Conservation (phyloP, 1,139 yeast genomes). For the Candida sojae region DNA sequence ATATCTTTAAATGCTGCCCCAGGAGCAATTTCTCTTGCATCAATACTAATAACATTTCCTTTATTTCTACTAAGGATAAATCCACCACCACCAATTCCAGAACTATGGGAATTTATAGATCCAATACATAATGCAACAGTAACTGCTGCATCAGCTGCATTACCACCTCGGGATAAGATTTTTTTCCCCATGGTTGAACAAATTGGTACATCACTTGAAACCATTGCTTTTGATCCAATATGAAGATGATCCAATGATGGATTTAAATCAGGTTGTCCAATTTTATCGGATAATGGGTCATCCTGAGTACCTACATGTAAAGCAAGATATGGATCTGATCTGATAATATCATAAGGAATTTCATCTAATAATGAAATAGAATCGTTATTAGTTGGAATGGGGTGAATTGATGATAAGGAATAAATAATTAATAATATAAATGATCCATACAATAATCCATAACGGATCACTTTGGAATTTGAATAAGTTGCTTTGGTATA, state of each 20-base stretch:
- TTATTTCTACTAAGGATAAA: conserved; percentile 53
- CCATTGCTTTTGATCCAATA: conserved; percentile 56
- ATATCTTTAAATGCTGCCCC: conserved; percentile 58
- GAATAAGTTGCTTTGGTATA: not conserved
- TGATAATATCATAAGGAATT: conserved; percentile 6
- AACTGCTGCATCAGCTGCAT: conserved; percentile 92
- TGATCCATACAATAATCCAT: not conserved
- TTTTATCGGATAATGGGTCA: conserved; percentile 15
- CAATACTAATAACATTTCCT: conserved; percentile 60
- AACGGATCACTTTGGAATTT: not conserved
- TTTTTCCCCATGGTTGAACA: conserved; percentile 73
- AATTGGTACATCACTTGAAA: conserved; percentile 69
- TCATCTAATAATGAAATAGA: conserved; percentile 1
- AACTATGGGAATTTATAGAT: conserved; percentile 73
- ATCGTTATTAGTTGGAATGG: not conserved
- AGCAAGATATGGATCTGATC: conserved; percentile 13
- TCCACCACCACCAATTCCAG: conserved; percentile 95
- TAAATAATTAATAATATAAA: not conserved
- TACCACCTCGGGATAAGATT: conserved; percentile 56
- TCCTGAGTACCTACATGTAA: conserved; percentile 5
- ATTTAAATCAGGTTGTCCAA: conserved; percentile 36
- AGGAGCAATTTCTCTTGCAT: conserved; percentile 92
- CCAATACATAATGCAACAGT: conserved; percentile 91
- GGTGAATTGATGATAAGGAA: conserved; percentile 1
- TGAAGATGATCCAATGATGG: conserved; percentile 33